phyloP scores from a whole-genome alignment of 306 rosid genomes.

The Geum urbanum region DNA sequence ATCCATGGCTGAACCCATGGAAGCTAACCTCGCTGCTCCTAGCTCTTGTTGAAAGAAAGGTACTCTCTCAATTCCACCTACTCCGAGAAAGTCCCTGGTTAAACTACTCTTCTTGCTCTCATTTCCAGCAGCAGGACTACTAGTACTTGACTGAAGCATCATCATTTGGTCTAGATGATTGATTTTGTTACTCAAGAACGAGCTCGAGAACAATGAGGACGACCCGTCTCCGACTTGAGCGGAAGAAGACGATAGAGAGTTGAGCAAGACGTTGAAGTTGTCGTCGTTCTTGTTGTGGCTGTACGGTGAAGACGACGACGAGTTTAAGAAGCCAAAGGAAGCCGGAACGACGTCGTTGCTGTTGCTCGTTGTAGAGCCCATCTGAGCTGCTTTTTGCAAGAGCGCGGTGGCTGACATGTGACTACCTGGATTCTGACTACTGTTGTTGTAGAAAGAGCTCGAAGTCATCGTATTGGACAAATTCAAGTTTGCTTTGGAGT shows the following conservation, averaged over 20 bases:
- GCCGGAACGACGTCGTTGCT: slow-evolving; percentile 13
- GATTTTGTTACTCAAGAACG: slow-evolving; percentile 23
- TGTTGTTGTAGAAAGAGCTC: slow-evolving; percentile 33
- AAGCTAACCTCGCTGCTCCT: slow-evolving; percentile 38
- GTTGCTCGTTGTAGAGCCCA: slow-evolving; percentile 50
- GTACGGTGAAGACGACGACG: slow-evolving; percentile 14
- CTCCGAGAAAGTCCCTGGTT: slow-evolving; percentile 86
- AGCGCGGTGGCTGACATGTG: slow-evolving; percentile 73
- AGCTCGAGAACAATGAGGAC: slow-evolving; percentile 18
- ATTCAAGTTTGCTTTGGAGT: slow-evolving; percentile 35
- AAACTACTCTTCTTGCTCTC: slow-evolving; percentile 19
- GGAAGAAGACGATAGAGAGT: slow-evolving; percentile 24
- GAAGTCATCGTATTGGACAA: slow-evolving; percentile 33
- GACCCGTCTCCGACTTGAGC: slow-evolving; percentile 21
- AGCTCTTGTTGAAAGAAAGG: slow-evolving; percentile 51
- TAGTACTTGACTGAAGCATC: neutral
- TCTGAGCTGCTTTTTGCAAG: slow-evolving; percentile 54
- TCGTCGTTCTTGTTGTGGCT: slow-evolving; percentile 19
- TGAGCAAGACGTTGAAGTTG: slow-evolving; percentile 35
- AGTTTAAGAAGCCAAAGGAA: slow-evolving; percentile 31
- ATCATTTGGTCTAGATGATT: slow-evolving; percentile 1
- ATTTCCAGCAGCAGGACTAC: neutral
- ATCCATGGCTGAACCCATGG: slow-evolving; percentile 41
- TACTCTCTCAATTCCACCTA: slow-evolving; percentile 29
- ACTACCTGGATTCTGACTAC: slow-evolving; percentile 5